Conservation (phyloP, 495 filamentous ascomycete species). For the Talaromyces thailandensis region DNA sequence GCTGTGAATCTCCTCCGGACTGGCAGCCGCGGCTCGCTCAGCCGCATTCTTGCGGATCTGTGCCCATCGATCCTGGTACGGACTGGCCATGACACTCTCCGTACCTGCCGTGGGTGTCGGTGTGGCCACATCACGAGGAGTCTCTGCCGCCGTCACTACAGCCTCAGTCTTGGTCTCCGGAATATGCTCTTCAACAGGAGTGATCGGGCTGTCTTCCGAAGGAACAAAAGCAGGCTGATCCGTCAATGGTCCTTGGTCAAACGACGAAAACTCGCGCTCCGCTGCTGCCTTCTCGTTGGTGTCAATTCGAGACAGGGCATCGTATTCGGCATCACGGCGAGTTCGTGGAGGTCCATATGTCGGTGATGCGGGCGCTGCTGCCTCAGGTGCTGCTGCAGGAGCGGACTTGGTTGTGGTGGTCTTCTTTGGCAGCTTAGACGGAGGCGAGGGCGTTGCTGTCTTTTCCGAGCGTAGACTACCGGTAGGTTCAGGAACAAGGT, state of each 20-base stretch:
- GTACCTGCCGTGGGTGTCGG: constrained; percentile 10
- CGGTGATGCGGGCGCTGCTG: constrained; percentile 18
- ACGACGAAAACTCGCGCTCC: constrained; percentile 66
- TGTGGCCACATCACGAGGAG: constrained; percentile 6
- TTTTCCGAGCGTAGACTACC: constrained; percentile 7
- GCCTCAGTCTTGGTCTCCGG: constrained; percentile 1
- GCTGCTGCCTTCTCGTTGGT: constrained; percentile 58
- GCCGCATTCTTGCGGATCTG: constrained; percentile 92
- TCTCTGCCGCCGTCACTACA: background rate
- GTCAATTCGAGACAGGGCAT: constrained; percentile 50
- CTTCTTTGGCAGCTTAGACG: constrained; percentile 8
- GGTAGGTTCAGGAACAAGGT: constrained; percentile 21
- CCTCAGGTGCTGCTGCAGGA: constrained; percentile 14
- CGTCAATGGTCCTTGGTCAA: constrained; percentile 80
- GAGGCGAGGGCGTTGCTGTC: constrained; percentile 13
- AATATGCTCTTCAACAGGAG: constrained; percentile 9
- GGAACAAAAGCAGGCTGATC: constrained; percentile 84
- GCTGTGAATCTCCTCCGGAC: constrained; percentile 45
- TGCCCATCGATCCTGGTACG: constrained; percentile 72
- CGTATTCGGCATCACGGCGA: constrained; percentile 39
- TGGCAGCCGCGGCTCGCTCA: constrained; percentile 54
- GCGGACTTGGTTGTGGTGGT: constrained; percentile 9
- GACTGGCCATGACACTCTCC: constrained; percentile 8
- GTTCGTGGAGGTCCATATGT: constrained; percentile 34
- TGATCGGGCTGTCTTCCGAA: constrained; percentile 38